These are phyloP conservation scores for Erythrophleum ivorense DNA, from an alignment of 331 rosid genomes.

Conservation along the genomic window DNA sequence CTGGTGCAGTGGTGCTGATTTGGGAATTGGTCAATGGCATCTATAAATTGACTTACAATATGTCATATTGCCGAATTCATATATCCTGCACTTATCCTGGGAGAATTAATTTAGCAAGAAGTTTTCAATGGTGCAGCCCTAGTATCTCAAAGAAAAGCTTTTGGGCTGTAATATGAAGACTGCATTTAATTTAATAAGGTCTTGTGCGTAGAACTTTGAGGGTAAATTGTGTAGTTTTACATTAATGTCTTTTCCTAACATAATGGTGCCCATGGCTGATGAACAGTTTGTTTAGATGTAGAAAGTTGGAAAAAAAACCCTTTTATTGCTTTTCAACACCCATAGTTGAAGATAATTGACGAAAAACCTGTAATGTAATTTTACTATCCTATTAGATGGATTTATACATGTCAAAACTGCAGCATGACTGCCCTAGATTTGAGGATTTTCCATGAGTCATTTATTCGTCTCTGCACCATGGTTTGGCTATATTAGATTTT, in stretches of 20 bases:
- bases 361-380: background rate
- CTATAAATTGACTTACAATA: too few relatives aligned
- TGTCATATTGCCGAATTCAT: background rate
- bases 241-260: background rate
- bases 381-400: background rate
- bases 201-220: background rate
- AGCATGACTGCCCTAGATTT: background rate
- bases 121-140: background rate
- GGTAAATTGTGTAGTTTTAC: background rate
- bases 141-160: conserved; percentile 10
- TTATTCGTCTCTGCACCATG: background rate
- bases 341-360: background rate
- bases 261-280: conserved; percentile 5
- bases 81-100: background rate
- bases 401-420: background rate
- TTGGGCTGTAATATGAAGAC: background rate
- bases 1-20: conserved; percentile 21
- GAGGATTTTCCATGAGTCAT: conserved; percentile 4
- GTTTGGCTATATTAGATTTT: background rate
- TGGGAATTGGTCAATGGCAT: conserved; percentile 8
- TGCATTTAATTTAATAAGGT: conserved; percentile 4
- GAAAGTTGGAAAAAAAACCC: conserved; percentile 29
- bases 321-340: background rate
- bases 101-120: background rate
- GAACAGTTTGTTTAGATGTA: background rate